phyloP scores from a whole-genome alignment of 352 stramenopile genomes.

The Halophytophthora batemanensis region DNA sequence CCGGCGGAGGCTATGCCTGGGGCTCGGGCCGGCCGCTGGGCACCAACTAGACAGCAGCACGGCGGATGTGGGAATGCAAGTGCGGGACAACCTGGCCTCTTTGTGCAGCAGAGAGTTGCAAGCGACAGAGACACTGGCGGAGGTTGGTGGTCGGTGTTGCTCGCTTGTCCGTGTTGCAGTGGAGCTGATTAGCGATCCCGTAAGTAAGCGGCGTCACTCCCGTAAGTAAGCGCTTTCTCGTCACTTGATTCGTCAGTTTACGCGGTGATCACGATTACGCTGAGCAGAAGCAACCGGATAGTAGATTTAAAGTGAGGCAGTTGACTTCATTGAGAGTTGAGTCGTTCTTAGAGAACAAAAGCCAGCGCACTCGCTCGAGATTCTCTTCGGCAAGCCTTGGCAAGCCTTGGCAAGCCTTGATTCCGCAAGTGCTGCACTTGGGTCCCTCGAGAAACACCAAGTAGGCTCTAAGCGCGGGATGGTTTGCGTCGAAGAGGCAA shows the following conservation, averaged over 20 bases:
- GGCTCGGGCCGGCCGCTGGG: conserved; percentile 59
- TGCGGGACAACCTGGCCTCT: not conserved
- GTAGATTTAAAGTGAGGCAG: not conserved
- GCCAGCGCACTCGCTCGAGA: not conserved
- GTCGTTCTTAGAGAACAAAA: not conserved
- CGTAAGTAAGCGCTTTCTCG: too few relatives aligned
- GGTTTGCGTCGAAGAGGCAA: too few relatives aligned
- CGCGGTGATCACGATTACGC: too few relatives aligned
- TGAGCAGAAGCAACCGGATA: too few relatives aligned
- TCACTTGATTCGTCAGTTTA: too few relatives aligned
- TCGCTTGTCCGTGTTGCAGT: not conserved
- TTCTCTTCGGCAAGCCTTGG: too few relatives aligned
- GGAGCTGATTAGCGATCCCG: too few relatives aligned
- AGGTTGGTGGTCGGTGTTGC: not conserved
- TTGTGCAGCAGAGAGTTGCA: not conserved
- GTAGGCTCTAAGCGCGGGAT: too few relatives aligned
- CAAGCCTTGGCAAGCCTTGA: too few relatives aligned
- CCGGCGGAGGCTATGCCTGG: conserved; percentile 65
- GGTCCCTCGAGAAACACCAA: too few relatives aligned
- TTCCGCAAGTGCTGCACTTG: too few relatives aligned
- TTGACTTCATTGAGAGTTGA: not conserved
- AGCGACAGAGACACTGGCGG: not conserved
- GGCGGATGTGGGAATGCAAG: conserved; percentile 5
- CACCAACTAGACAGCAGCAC: conserved; percentile 7
- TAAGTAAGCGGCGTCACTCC: too few relatives aligned